Evolutionary conservation across 106 monocot genomes (phyloP).

Genomic region (Iris macrosiphon): DNA sequence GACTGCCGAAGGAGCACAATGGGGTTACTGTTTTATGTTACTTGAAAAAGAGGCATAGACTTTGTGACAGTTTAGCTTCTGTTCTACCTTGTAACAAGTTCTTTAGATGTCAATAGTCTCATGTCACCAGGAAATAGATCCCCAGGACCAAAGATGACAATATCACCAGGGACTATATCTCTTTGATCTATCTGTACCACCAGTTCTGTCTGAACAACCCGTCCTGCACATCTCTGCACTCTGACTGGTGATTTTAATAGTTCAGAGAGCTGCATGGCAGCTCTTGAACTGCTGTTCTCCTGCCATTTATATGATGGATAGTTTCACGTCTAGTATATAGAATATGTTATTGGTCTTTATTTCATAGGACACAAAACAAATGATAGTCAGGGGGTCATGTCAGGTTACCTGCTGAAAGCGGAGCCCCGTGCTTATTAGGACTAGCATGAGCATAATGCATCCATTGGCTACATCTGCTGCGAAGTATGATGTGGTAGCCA

Average conservation of each 20-base stretch:
- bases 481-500: slow-evolving; percentile 27
- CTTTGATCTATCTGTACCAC: slow-evolving; percentile 43
- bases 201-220: slow-evolving; percentile 27
- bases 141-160: slow-evolving; percentile 24
- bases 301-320: not conserved
- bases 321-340: too few species aligned
- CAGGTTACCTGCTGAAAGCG: slow-evolving; percentile 24
- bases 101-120: slow-evolving; percentile 26
- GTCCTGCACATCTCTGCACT: slow-evolving; percentile 45
- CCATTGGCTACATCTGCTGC: slow-evolving; percentile 22
- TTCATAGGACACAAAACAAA: too few species aligned
- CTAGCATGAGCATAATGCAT: slow-evolving; percentile 26
- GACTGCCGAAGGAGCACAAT: slow-evolving; percentile 24
- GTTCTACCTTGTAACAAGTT: slow-evolving; percentile 32
- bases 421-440: slow-evolving; percentile 18
- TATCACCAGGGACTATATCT: slow-evolving; percentile 40
- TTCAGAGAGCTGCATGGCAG: slow-evolving; percentile 19
- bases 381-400: too few species aligned
- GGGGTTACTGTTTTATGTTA: not conserved
- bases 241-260: slow-evolving; percentile 22
- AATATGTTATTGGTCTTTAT: too few species aligned
- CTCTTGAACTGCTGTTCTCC: slow-evolving; percentile 27
- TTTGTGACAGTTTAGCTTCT: not conserved
- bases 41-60: not conserved
- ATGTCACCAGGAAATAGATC: slow-evolving; percentile 49